Percentiles rank a stretch among this genome's conserved stretches.
Conservation (phyloP, 1,139 yeast species). For the Suhomyces atakaporum region DNA sequence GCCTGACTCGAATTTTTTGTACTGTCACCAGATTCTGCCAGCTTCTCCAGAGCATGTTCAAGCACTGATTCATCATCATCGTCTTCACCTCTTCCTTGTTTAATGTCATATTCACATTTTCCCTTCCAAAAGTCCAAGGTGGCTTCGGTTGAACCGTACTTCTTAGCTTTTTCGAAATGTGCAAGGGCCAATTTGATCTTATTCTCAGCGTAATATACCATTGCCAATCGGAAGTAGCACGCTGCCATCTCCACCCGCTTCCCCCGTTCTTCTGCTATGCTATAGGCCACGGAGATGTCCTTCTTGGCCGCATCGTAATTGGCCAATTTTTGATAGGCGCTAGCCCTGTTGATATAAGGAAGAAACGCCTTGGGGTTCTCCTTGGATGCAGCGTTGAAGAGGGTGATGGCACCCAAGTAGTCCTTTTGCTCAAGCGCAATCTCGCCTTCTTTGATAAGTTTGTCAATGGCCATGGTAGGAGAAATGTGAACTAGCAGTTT, state of each 20-base stretch:
- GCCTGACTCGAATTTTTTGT: not conserved
- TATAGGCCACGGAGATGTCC: conserved; percentile 57
- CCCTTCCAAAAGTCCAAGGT: conserved; percentile 54
- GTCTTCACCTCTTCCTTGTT: conserved; percentile 15
- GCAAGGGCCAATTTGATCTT: conserved; percentile 48
- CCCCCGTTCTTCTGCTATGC: conserved; percentile 53
- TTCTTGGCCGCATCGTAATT: conserved; percentile 51
- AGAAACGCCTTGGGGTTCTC: conserved; percentile 51
- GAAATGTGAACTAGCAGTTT: not conserved
- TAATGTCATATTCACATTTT: conserved; percentile 43
- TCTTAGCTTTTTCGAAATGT: conserved; percentile 52
- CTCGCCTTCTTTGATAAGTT: conserved; percentile 40
- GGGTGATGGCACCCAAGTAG: conserved; percentile 38
- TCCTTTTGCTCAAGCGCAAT: conserved; percentile 30
- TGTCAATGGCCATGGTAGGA: conserved; percentile 42
- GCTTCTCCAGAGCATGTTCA: not conserved
- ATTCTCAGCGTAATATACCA: conserved; percentile 50
- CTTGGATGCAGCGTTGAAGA: conserved; percentile 33
- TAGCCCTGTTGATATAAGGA: conserved; percentile 57
- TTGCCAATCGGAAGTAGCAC: conserved; percentile 61
- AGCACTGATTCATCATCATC: conserved; percentile 9
- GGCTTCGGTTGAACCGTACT: conserved; percentile 47
- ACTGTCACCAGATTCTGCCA: not conserved
- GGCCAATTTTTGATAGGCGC: conserved; percentile 55
- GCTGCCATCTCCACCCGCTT: conserved; percentile 55